A percentile compares a stretch with the other conserved stretches of the same genome.
Conservation (phyloP, 2,329 filamentous ascomycete genomes). For the Colletotrichum musicola region DNA sequence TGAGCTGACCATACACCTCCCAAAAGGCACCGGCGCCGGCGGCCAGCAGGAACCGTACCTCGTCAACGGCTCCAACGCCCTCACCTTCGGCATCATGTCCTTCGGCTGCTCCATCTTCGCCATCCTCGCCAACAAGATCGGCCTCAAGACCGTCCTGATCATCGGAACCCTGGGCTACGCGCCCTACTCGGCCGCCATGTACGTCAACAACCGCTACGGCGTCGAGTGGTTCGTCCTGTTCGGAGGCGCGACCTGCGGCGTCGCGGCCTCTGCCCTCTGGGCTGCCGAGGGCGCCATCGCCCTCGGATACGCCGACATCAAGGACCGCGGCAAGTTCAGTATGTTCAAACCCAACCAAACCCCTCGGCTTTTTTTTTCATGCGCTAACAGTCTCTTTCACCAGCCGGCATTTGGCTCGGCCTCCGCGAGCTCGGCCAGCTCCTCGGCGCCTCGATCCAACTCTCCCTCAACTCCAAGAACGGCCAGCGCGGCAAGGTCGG, state of each 20-base stretch:
- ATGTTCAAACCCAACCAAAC: neutral
- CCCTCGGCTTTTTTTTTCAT: neutral
- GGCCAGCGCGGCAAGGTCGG: constrained; percentile 59
- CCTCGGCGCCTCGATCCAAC: constrained; percentile 63
- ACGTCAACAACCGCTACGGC: constrained; percentile 58
- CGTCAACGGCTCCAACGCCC: constrained; percentile 77
- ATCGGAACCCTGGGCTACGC: constrained; percentile 59
- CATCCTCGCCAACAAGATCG: constrained; percentile 53
- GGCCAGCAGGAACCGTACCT: constrained; percentile 74
- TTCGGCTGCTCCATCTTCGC: constrained; percentile 56
- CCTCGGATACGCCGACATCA: constrained; percentile 49
- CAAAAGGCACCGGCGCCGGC: constrained; percentile 66
- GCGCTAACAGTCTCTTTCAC: neutral
- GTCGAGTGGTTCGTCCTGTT: constrained; percentile 59
- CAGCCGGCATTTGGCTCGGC: constrained; percentile 65
- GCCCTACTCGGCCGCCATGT: constrained; percentile 57
- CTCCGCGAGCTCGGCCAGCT: constrained; percentile 66
- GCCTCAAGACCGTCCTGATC: constrained; percentile 52
- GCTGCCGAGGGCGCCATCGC: constrained; percentile 50
- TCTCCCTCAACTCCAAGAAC: constrained; percentile 60
- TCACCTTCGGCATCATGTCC: constrained; percentile 72
- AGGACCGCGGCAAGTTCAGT: constrained; percentile 59
- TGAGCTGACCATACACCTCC: neutral
- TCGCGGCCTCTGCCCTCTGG: constrained; percentile 54
- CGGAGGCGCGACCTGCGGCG: constrained; percentile 55